These are phyloP conservation scores for Pezicula rhizophila DNA, from an alignment of 2,329 filamentous ascomycete species.

Conservation along the genomic window DNA sequence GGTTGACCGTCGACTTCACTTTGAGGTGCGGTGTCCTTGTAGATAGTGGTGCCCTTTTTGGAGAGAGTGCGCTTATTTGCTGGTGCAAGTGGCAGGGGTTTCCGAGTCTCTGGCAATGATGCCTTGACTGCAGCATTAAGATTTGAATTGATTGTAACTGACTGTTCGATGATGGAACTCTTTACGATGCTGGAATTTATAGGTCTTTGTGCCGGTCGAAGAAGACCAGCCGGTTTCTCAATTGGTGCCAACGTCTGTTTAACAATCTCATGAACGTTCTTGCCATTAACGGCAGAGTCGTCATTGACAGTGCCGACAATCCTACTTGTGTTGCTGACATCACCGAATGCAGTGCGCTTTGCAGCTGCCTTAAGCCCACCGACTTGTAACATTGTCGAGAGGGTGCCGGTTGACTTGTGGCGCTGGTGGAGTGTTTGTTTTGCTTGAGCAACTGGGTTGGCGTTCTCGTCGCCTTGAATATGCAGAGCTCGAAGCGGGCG, in stretches of 20 bases:
- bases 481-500: conserved; percentile 54
- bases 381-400: conserved; percentile 45
- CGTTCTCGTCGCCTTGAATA: conserved; percentile 66
- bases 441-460: conserved; percentile 37
- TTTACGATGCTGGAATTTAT: conserved; percentile 25
- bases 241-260: conserved; percentile 20
- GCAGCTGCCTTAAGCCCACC: conserved; percentile 55
- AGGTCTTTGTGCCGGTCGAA: conserved; percentile 59
- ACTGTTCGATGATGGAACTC: conserved; percentile 3
- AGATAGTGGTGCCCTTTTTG: conserved; percentile 48
- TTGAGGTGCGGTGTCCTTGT: conserved; percentile 41
- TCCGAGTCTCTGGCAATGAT: conserved; percentile 20
- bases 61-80: conserved; percentile 39
- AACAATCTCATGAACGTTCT: conserved; percentile 28
- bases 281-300: conserved; percentile 45
- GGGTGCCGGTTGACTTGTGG: conserved; percentile 70
- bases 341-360: conserved; percentile 75
- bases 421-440: conserved; percentile 67
- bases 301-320: conserved; percentile 41
- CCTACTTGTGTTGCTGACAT: conserved; percentile 66
- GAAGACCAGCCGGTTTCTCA: conserved; percentile 38
- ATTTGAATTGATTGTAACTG: conserved; percentile 5
- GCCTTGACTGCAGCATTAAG: conserved; percentile 23
- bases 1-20: conserved; percentile 5
- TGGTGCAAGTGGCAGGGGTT: conserved; percentile 23